These are phyloP conservation scores for Phytophthora podocarpi DNA, from an alignment of 352 stramenopile species.

Conservation along the genomic window DNA sequence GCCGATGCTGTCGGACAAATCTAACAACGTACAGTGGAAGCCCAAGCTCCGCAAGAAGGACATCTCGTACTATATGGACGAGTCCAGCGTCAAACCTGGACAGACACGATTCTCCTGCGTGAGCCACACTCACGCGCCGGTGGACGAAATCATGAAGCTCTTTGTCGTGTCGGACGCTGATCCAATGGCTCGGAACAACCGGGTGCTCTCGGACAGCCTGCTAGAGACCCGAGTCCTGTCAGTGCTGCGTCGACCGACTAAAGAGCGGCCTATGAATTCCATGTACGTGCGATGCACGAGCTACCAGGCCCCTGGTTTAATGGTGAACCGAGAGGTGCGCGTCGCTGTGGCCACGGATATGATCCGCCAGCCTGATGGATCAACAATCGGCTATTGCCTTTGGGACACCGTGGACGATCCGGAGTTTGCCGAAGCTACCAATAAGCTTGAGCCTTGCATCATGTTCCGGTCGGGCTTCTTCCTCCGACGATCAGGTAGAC, in stretches of 20 bases:
- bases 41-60: slow-evolving; percentile 49
- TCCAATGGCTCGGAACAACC: slow-evolving; percentile 44
- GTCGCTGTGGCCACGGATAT: slow-evolving; percentile 41
- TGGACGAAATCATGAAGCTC: slow-evolving; percentile 56
- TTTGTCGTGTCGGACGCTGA: slow-evolving; percentile 50
- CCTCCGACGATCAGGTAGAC: slow-evolving; percentile 30
- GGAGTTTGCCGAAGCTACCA: slow-evolving; percentile 25
- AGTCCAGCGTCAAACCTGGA: slow-evolving; percentile 36
- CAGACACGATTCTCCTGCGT: slow-evolving; percentile 68
- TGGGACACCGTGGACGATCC: slow-evolving; percentile 60
- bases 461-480: slow-evolving; percentile 68
- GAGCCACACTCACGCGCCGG: slow-evolving; percentile 36
- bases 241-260: slow-evolving; percentile 43
- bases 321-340: slow-evolving; percentile 47
- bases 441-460: slow-evolving; percentile 23
- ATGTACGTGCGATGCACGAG: slow-evolving; percentile 42
- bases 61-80: slow-evolving; percentile 60
- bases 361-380: slow-evolving; percentile 41
- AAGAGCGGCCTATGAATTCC: slow-evolving; percentile 41
- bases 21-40: slow-evolving; percentile 45
- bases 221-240: slow-evolving; percentile 48
- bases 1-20: slow-evolving; percentile 47
- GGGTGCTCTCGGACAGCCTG: slow-evolving; percentile 53
- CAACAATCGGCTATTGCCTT: slow-evolving; percentile 63
- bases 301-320: slow-evolving; percentile 39